These are phyloP conservation scores for Cystoderma amianthinum DNA, from an alignment of 768 basidiomycete genomes.

Conservation along the genomic window DNA sequence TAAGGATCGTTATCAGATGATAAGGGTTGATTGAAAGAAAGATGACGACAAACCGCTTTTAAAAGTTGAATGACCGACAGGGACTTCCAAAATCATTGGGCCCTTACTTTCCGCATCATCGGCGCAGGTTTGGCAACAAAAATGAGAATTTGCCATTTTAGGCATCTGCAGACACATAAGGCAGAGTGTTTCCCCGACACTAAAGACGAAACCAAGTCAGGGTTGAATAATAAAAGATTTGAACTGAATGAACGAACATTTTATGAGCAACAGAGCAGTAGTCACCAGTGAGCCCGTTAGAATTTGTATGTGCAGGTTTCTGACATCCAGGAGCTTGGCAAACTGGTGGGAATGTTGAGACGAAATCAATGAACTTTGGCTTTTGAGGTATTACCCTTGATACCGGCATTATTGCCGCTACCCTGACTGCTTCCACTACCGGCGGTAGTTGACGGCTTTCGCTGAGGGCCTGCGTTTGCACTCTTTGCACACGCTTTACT, in stretches of 20 bases:
- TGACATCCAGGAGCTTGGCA: conserved; percentile 49
- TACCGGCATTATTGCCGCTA: conserved; percentile 3
- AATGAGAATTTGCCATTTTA: conserved; percentile 52
- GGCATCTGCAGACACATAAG: conserved; percentile 52
- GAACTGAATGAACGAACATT: conserved; percentile 20
- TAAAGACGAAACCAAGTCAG: conserved; percentile 9
- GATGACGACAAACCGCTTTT: conserved; percentile 42
- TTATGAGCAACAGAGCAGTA: conserved; percentile 49
- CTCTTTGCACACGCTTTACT: conserved; percentile 55
- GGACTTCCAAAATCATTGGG: conserved; percentile 55
- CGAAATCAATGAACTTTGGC: no score
- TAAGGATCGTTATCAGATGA: conserved; percentile 4
- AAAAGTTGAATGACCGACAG: conserved; percentile 53
- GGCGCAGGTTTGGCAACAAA: conserved; percentile 50
- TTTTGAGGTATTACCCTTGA: background rate
- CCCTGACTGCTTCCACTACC: conserved; percentile 10
- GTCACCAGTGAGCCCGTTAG: conserved; percentile 31
- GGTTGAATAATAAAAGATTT: background rate
- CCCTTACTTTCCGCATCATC: conserved; percentile 48
- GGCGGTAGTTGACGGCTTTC: conserved; percentile 13
- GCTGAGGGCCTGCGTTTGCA: conserved; percentile 20
- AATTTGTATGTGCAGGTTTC: conserved; percentile 31
- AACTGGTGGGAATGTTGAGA: no score
- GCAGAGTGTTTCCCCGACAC: conserved; percentile 44
- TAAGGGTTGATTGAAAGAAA: background rate